Base-by-base conservation (phyloP, 768 basidiomycete genomes). In the Obba rivulosa region DNA sequence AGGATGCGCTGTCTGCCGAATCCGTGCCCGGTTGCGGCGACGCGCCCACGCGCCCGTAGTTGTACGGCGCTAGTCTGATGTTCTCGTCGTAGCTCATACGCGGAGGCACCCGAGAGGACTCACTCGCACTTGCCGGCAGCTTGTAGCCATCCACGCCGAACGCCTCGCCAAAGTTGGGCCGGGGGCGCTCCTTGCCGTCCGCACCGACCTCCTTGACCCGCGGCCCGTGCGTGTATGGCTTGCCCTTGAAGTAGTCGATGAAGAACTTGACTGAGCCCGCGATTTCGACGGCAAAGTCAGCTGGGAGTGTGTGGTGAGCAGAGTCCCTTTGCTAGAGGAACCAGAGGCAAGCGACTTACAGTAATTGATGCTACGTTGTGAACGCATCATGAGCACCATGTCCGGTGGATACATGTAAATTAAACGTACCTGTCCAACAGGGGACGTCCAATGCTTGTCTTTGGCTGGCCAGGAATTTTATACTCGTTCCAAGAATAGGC, bases 401-500 rank as follows among this genome's bases (percentile, higher is more conserved):
- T 51, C 46, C 39, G 21, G 24, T 22, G 13, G 31, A 2, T 13
- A 11, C 21, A 22, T 31, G 14, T 13, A 39, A 42, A 31, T 31
- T 31, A 37, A 24, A 62, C 67, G 22, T n/a, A 62, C 64, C 63
- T 65, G 62, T 92, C 88, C 80, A 77, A 82, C 17, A 92, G 65
- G 1, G 90, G 84, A 25, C 78, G 72, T 76, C 83, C 79, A 47
- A 86, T 72, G 31, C 78, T 73, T 1, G 83, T 87, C 34, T 74
- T 64, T 8, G 60, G 59, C 1, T 60, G 55, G 14, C 72, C 78
- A 18, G 66, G 54, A 23, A 68, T 52, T 17, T 59, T 66, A 66
- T 93, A 94, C 56, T 92, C 91, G 0, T 67, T 72, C 53, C 74
- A 72, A 9, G 74, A 75, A 62, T 92, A 95, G 0, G 92, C 86